A percentile compares a stretch with the other conserved stretches of the same genome.
These are phyloP conservation scores for Boletellus ananas DNA, from an alignment of 768 basidiomycete species.

Conservation along the genomic window DNA sequence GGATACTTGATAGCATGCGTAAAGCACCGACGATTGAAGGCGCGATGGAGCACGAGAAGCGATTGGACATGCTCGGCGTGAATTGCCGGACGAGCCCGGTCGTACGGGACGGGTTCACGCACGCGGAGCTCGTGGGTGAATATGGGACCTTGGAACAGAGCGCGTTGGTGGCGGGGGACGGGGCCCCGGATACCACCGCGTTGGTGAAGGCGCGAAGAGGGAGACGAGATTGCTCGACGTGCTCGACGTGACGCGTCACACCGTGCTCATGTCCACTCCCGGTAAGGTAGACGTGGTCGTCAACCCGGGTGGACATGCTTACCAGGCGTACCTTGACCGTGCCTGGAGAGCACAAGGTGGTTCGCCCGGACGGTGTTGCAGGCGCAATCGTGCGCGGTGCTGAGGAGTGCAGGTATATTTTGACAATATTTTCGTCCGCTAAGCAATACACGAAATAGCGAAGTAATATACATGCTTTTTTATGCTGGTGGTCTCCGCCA, in stretches of 20 bases:
- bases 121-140: background rate
- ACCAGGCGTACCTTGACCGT: slow-evolving; percentile 35
- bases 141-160: slow-evolving; percentile 4
- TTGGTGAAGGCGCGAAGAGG: too few relatives aligned
- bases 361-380: slow-evolving; percentile 39
- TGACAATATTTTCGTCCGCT: slow-evolving; percentile 7
- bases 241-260: background rate
- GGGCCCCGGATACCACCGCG: slow-evolving; percentile 12
- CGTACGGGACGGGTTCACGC: slow-evolving; percentile 35
- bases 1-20: slow-evolving; percentile 6
- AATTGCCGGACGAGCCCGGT: slow-evolving; percentile 52
- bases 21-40: background rate
- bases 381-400: too few relatives aligned
- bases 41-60: background rate
- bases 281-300: slow-evolving; percentile 34
- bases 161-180: slow-evolving; percentile 8
- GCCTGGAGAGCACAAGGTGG: too few relatives aligned
- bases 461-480: too few relatives aligned
- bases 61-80: slow-evolving; percentile 43
- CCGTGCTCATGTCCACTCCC: too few relatives aligned
- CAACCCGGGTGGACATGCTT: slow-evolving; percentile 37
- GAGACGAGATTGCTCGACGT: slow-evolving; percentile 16
- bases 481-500: too few relatives aligned
- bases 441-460: too few relatives aligned
- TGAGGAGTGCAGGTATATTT: slow-evolving; percentile 15